Evolutionary conservation across 108 stramenopile species (phyloP).

Genomic region (Schizochytrium sp.): DNA sequence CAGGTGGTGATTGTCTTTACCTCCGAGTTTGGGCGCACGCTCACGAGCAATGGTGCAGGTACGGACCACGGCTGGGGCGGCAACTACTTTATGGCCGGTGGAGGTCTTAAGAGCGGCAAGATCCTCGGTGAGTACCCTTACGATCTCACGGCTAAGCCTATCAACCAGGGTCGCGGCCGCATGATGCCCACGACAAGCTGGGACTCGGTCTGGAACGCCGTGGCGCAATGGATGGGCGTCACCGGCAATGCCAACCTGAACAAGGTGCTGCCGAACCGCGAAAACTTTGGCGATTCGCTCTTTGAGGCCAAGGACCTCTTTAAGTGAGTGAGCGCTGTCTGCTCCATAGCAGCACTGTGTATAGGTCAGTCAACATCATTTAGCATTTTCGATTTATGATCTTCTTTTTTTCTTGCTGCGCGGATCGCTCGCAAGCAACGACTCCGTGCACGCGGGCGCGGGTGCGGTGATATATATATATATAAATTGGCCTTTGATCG

Average conservation of each 20-base stretch:
- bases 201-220: constrained; percentile 55
- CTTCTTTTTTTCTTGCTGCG: too few relatives aligned
- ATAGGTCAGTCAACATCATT: too few relatives aligned
- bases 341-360: too few relatives aligned
- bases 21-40: constrained; percentile 60
- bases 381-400: too few relatives aligned
- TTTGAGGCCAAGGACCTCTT: too few relatives aligned
- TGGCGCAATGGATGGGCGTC: constrained; percentile 53
- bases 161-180: constrained; percentile 40
- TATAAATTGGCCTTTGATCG: too few relatives aligned
- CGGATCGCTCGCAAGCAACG: too few relatives aligned
- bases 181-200: constrained; percentile 60
- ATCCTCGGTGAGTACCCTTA: constrained; percentile 39
- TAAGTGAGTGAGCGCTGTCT: too few relatives aligned
- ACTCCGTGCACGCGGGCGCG: too few relatives aligned
- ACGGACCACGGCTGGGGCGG: constrained; percentile 71
- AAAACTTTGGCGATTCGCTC: not conserved
- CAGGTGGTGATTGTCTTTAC: constrained; percentile 49
- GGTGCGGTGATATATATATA: too few relatives aligned
- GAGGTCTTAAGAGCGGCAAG: constrained; percentile 40
- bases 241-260: not conserved
- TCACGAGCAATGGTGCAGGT: constrained; percentile 51
- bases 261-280: constrained; percentile 2
- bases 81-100: constrained; percentile 40
- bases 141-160: not conserved